phyloP scores from a whole-genome alignment of 179 eudicot species.

The Gypsophila paniculata region DNA sequence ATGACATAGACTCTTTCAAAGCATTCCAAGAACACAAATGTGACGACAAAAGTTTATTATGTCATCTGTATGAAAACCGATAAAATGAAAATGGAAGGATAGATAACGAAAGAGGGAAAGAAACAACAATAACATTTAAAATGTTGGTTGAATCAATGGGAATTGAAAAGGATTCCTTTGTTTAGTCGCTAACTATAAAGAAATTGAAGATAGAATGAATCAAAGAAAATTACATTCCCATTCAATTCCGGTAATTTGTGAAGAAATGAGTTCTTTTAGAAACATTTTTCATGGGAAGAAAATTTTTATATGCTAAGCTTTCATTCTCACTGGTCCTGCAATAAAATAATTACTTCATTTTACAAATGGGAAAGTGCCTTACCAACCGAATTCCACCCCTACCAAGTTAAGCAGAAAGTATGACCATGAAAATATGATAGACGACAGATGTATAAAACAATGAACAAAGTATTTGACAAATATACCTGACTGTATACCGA shows the following conservation, averaged over 20 bases:
- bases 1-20: neutral
- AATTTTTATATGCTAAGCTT: neutral
- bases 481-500: slow-evolving; percentile 60
- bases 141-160: no score
- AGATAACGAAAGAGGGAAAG: slow-evolving; percentile 7
- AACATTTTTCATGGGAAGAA: slow-evolving; percentile 3
- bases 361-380: slow-evolving; percentile 2
- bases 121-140: neutral
- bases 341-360: neutral
- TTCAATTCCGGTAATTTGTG: neutral
- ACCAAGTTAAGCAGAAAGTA: slow-evolving; percentile 12
- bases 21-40: neutral
- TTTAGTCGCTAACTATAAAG: neutral
- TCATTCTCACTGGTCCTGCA: neutral
- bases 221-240: neutral
- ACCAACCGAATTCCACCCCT: neutral
- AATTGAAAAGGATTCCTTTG: neutral
- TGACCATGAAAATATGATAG: slow-evolving; percentile 1
- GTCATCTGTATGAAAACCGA: neutral
- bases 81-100: neutral
- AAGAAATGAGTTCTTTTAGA: slow-evolving; percentile 1
- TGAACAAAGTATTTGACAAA: neutral
- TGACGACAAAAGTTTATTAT: neutral
- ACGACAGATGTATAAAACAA: neutral
- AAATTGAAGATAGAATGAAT: neutral